A percentile compares a stretch with the other conserved stretches of the same genome.
These are phyloP conservation scores for Aurinia saxatilis DNA, from an alignment of 345 rosid genomes.

Conservation along the genomic window DNA sequence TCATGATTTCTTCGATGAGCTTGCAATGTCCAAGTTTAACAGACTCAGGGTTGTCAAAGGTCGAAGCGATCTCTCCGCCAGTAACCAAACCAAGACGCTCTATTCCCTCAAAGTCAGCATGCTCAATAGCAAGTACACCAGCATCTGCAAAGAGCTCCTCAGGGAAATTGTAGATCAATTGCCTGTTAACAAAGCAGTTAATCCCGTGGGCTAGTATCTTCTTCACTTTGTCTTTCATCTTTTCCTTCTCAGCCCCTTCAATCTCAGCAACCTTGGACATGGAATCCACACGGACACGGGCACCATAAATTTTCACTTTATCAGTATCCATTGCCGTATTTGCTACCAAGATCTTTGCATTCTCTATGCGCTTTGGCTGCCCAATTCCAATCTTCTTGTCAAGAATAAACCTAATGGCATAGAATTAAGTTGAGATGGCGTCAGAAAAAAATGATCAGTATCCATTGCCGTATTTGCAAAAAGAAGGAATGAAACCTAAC, in stretches of 20 bases:
- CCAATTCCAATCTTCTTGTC: conserved; percentile 99
- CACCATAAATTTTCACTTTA: conserved; percentile 97
- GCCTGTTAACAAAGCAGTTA: conserved; percentile 98
- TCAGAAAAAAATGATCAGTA: neutral
- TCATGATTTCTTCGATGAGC: conserved; percentile 96
- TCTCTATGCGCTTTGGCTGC: conserved; percentile 92
- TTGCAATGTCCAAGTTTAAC: conserved; percentile 95
- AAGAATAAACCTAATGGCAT: conserved; percentile 69
- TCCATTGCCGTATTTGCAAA: no score
- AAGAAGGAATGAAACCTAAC: neutral
- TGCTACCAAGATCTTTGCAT: conserved; percentile 94
- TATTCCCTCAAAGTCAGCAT: conserved; percentile 98
- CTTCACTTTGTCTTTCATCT: conserved; percentile 97
- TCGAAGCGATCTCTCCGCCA: conserved; percentile 96
- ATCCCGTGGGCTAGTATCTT: conserved; percentile 89
- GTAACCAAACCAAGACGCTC: conserved; percentile 92
- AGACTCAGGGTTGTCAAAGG: conserved; percentile 97
- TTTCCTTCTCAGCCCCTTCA: conserved; percentile 98
- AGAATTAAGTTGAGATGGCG: neutral
- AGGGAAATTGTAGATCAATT: conserved; percentile 93
- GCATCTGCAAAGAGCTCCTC: conserved; percentile 98
- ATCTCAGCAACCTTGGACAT: conserved; percentile 96
- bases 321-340: conserved; percentile 99
- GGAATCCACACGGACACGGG: conserved; percentile 98
- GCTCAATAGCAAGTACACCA: conserved; percentile 96